Evolutionary conservation across 768 basidiomycete species (phyloP).

Genomic region (Boletellus emodensis): DNA sequence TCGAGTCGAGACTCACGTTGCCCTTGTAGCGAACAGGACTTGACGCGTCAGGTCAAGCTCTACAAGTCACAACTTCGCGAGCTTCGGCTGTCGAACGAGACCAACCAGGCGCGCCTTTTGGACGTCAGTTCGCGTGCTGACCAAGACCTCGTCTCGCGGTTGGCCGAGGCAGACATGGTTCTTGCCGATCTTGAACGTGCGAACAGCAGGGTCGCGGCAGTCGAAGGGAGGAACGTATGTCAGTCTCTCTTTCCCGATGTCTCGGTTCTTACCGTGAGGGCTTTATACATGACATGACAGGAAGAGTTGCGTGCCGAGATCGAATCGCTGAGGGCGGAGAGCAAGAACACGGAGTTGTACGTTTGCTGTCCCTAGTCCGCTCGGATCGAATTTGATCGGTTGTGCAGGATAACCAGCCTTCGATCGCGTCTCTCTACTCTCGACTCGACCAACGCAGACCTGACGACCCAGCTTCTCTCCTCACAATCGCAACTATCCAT

Average conservation of each 20-base stretch:
- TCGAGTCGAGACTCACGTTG: neutral
- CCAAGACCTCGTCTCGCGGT: conserved; percentile 85
- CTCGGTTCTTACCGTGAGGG: neutral
- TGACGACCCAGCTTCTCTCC: conserved; percentile 14
- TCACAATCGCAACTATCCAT: conserved; percentile 18
- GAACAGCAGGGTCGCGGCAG: conserved; percentile 87
- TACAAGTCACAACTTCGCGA: conserved; percentile 87
- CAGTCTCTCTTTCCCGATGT: neutral
- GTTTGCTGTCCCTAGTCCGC: conserved; percentile 16
- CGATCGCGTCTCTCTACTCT: conserved; percentile 71
- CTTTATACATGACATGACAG: conserved; percentile 34
- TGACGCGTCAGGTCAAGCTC: conserved; percentile 87
- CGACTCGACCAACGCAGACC: conserved; percentile 48
- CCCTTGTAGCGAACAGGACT: conserved; percentile 76
- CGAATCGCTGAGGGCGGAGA: conserved; percentile 80
- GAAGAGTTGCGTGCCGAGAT: conserved; percentile 96
- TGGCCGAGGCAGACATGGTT: conserved; percentile 93
- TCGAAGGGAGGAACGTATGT: conserved; percentile 88
- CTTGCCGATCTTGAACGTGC: conserved; percentile 91
- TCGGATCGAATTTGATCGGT: neutral
- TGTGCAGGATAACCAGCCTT: conserved; percentile 34
- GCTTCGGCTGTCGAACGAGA: conserved; percentile 86
- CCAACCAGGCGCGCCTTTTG: conserved; percentile 86
- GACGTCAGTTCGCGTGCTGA: conserved; percentile 92
- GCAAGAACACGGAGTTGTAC: conserved; percentile 65